These are phyloP conservation scores for Diplotaxis tenuifolia DNA, from an alignment of 345 rosid genomes.

Conservation along the genomic window DNA sequence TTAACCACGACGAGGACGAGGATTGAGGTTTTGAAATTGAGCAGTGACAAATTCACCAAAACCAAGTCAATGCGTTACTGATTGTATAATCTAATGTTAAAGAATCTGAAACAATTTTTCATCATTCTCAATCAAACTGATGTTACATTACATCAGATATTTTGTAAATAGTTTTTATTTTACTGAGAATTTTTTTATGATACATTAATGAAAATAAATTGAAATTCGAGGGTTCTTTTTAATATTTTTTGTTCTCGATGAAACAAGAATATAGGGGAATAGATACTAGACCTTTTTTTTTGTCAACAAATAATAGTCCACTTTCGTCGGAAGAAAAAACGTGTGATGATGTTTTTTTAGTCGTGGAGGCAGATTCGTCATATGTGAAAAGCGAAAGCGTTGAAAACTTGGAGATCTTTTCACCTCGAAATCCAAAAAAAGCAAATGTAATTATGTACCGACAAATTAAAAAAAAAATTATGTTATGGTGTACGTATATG, in stretches of 20 bases:
- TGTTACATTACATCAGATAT: background rate
- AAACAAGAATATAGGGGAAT: constrained; percentile 4
- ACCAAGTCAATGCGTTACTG: constrained; percentile 4
- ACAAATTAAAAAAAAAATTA: too few relatives aligned
- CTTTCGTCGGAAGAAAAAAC: constrained; percentile 1
- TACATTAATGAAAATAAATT: constrained; percentile 1
- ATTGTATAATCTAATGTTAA: background rate
- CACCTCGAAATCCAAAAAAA: background rate
- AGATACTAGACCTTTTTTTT: too few relatives aligned
- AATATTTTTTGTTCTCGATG: background rate
- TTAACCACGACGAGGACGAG: constrained; percentile 58
- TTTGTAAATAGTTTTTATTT: constrained; percentile 17
- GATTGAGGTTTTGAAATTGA: background rate
- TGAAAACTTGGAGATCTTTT: background rate
- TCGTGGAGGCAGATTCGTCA: background rate
- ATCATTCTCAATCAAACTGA: background rate
- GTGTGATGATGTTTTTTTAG: background rate
- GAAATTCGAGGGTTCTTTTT: background rate
- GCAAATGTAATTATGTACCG: too few relatives aligned
- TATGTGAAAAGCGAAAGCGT: constrained; percentile 1
- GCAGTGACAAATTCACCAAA: background rate
- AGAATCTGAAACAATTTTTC: constrained; percentile 8
- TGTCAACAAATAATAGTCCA: constrained; percentile 14
- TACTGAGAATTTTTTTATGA: background rate
- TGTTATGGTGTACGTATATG: too few relatives aligned